phyloP scores from a whole-genome alignment of 106 monocot species.

The Iris macrosiphon region DNA sequence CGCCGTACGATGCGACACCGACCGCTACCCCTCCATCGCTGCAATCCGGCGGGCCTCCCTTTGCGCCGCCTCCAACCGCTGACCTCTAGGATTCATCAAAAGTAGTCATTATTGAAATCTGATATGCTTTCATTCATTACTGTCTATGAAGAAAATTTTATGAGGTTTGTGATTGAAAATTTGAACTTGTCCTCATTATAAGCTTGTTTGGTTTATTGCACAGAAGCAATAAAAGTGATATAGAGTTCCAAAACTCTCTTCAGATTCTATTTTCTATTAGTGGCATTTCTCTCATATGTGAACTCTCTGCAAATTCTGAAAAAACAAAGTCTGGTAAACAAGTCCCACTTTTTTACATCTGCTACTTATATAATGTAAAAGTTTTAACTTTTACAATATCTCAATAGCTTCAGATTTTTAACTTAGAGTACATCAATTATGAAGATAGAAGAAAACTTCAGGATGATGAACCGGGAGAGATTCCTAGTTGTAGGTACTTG shows the following conservation, averaged over 20 bases:
- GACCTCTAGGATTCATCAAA: too few species aligned
- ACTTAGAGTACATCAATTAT: constrained; percentile 7
- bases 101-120: neutral
- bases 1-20: too few species aligned
- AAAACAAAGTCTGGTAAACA: constrained; percentile 34
- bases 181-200: neutral
- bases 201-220: constrained; percentile 16
- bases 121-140: neutral
- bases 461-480: constrained; percentile 21
- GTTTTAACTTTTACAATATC: neutral
- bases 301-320: constrained; percentile 36
- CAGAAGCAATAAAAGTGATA: constrained; percentile 82
- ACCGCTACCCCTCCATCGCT: too few species aligned
- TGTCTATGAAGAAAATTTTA: neutral
- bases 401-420: constrained; percentile 1
- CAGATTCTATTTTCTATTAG: constrained; percentile 68
- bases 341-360: neutral
- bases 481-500: constrained; percentile 42
- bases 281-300: constrained; percentile 72
- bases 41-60: too few species aligned
- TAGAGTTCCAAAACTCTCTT: constrained; percentile 89
- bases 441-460: constrained; percentile 29
- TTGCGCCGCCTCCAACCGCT: too few species aligned
- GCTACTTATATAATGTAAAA: neutral
- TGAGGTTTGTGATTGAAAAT: neutral